These are phyloP conservation scores for Podospora pseudocomata DNA, from an alignment of 495 filamentous ascomycete genomes.

Conservation along the genomic window DNA sequence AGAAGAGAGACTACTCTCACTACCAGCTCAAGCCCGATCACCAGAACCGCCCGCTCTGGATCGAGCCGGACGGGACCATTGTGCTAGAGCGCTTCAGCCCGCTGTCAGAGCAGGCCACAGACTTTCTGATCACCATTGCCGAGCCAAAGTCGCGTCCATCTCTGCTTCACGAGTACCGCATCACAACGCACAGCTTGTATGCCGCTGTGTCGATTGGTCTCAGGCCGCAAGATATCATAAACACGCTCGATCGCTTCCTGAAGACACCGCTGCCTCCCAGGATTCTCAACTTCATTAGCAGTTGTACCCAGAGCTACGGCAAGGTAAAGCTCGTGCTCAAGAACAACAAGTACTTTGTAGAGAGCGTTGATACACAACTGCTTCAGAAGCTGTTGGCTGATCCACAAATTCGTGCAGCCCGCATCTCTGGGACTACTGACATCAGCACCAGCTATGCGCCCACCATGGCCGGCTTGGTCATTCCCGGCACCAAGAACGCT, in stretches of 20 bases:
- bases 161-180: constrained; percentile 86
- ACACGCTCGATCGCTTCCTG: constrained; percentile 76
- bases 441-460: constrained; percentile 77
- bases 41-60: constrained; percentile 83
- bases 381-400: constrained; percentile 76
- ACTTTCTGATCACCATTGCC: constrained; percentile 93
- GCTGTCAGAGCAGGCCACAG: constrained; percentile 76
- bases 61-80: constrained; percentile 80
- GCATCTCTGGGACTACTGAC: constrained; percentile 55
- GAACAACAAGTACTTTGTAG: constrained; percentile 88
- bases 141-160: constrained; percentile 86
- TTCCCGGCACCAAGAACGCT: constrained; percentile 91
- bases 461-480: constrained; percentile 85
- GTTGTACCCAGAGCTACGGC: constrained; percentile 84
- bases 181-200: constrained; percentile 90
- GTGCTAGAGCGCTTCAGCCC: constrained; percentile 95
- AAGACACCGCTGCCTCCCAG: constrained; percentile 78
- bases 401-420: constrained; percentile 40
- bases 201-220: constrained; percentile 91
- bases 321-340: constrained; percentile 95
- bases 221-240: constrained; percentile 83
- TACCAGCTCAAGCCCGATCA: constrained; percentile 83
- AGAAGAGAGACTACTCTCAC: constrained; percentile 68
- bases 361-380: constrained; percentile 80
- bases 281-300: constrained; percentile 75